Base-by-base conservation (phyloP, 306 rosid genomes). In the Quercus robur region DNA sequence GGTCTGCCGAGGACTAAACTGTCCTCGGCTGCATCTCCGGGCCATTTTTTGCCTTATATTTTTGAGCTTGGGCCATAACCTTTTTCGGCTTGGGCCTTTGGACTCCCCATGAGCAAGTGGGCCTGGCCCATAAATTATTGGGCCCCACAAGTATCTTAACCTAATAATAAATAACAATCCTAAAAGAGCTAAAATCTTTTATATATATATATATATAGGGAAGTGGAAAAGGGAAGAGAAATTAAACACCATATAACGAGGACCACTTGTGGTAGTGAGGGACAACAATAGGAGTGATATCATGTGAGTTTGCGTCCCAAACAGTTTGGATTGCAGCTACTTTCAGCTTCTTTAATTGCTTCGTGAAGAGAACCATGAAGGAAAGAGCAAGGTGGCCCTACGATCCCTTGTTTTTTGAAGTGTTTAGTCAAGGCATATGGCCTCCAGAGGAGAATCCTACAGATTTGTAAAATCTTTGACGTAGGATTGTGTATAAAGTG, bases 261-360 rank as follows among this genome's bases (percentile, higher is more conserved):
- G 84, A 80, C 87, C 87, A 84, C 20, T 15, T 76, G 51, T 71
- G 75, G 72, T 75, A 75, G 59, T 84, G 81, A n/a, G 86, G 86
- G 44, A 80, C 71, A 62, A 84, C 67, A 71, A 71, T 79, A 2
- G 8, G 75, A 41, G 73, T 67, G 19, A 75, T 70, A 3, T 84
- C 78, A 35, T 79, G 51, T 18, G 81, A 75, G 66, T 71, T 58
- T 54, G 10, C 56, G 56, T 84, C 84, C 75, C 76, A 63, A 67
- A 62, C 55, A 19, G 5, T 61, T 61, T 33, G 31, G 26, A 62
- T 59, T 70, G 80, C 81, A 62, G 54, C 70, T 44, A 2, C 26
- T 9, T 6, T 25, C 81, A 75, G 26, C 15, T 49, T 38, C 71
- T 38, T 78, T 33, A 33, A 33, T 33, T 38, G 75, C 75, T 58